These are phyloP conservation scores for Porcisia deanei DNA, from an alignment of 208 protist genomes.

Conservation along the genomic window DNA sequence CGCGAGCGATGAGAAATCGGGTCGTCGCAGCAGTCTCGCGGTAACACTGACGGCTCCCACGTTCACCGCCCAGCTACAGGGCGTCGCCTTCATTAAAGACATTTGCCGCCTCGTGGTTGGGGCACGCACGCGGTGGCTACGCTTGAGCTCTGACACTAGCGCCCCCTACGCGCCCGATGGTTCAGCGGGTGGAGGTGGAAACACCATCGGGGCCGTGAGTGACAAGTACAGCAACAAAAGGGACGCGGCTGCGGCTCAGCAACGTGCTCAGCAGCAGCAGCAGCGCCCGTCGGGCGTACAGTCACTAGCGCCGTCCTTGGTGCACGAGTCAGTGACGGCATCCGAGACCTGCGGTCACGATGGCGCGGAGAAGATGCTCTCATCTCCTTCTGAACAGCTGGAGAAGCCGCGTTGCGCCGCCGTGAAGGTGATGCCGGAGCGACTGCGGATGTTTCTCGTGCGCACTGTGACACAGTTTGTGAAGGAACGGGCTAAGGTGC, in stretches of 20 bases:
- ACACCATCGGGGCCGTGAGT: not conserved
- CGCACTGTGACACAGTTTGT: conserved; percentile 29
- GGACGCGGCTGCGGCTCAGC: conserved; percentile 2
- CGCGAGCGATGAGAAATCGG: not conserved
- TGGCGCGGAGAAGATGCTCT: not conserved
- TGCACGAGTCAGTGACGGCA: not conserved
- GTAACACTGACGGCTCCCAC: conserved; percentile 7
- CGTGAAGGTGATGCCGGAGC: conserved; percentile 18
- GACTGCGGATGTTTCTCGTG: conserved; percentile 29
- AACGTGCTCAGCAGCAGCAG: conserved; percentile 21
- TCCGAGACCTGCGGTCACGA: not conserved
- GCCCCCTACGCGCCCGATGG: not conserved
- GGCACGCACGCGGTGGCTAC: conserved; percentile 28
- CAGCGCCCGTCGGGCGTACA: not conserved
- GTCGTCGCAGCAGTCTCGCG: not conserved
- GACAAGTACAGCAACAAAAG: not conserved
- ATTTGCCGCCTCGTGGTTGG: conserved; percentile 47
- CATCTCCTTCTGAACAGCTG: not conserved
- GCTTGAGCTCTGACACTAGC: conserved; percentile 11
- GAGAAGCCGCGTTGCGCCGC: not conserved
- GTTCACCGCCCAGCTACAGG: conserved; percentile 53
- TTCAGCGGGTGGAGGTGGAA: not conserved
- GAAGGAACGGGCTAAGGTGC: conserved; percentile 17
- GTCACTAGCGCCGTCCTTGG: not conserved
- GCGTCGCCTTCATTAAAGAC: conserved; percentile 64